Percentiles rank a stretch among this genome's conserved stretches.
Evolutionary conservation across 1,284 basidiomycete species (phyloP).

Genomic region (Trichosporon sp.): DNA sequence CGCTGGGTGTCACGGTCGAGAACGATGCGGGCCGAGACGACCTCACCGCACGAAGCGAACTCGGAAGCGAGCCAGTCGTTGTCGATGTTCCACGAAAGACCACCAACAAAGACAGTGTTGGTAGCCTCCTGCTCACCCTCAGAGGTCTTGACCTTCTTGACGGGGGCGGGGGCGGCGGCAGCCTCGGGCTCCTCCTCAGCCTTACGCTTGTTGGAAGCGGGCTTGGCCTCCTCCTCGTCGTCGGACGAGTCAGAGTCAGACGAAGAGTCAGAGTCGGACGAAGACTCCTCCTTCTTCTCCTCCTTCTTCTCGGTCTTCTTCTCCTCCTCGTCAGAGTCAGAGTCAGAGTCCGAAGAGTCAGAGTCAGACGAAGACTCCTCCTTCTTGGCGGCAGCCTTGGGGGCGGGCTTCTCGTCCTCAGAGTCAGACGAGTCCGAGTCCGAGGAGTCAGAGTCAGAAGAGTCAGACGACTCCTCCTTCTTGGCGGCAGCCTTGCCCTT

Average conservation of each 20-base stretch:
- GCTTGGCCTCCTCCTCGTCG: conserved; percentile 48
- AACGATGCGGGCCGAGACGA: conserved; percentile 84
- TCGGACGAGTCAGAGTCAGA: conserved; percentile 40
- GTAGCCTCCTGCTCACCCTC: conserved; percentile 59
- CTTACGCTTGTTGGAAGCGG: conserved; percentile 51
- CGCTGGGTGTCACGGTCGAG: conserved; percentile 85
- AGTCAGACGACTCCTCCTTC: conserved; percentile 24
- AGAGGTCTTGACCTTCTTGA: conserved; percentile 65
- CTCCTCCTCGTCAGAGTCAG: conserved; percentile 30
- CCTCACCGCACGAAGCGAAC: conserved; percentile 85
- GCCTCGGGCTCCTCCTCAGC: conserved; percentile 65
- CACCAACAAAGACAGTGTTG: conserved; percentile 86
- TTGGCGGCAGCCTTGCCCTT: conserved; percentile 24
- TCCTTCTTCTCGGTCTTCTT: conserved; percentile 33
- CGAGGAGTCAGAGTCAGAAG: conserved; percentile 32
- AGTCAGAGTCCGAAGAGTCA: conserved; percentile 31
- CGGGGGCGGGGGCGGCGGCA: conserved; percentile 57
- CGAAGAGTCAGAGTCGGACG: conserved; percentile 26
- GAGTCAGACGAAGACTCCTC: conserved; percentile 33
- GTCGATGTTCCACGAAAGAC: conserved; percentile 96
- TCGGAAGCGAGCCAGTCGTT: conserved; percentile 92
- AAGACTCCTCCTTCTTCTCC: conserved; percentile 24
- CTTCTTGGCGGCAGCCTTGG: conserved; percentile 32
- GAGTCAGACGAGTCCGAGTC: conserved; percentile 39
- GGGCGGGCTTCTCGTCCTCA: conserved; percentile 40